Evolutionary conservation across 2,329 filamentous ascomycete species (phyloP), one percentile per base, ranked within the genome.

Genomic region (Apiospora arundinis): DNA sequence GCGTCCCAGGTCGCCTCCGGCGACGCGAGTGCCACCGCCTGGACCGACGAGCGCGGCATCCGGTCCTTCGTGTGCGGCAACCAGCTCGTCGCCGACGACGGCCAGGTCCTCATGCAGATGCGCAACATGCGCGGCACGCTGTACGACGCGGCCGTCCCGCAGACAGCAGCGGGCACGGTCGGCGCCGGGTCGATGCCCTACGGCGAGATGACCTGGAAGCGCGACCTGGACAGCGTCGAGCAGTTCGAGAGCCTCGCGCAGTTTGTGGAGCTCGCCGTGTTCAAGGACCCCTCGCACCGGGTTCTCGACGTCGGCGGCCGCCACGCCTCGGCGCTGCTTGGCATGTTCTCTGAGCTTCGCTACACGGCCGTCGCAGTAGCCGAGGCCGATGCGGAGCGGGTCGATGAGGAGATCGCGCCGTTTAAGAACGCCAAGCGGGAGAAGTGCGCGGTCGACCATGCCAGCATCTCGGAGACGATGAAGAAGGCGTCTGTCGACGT

Each of bases 61-160:
- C 74, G 77, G 0, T 68, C 70, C 4, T 79, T 74, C 32, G 74
- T 77, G 32, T 73, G 44, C 28, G 74, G 73, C 63, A 74, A 69
- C 5, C 78, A 79, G 70, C 71, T 78, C 72, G 48, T 72, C 4
- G 75, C 75, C 25, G 67, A 72, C 2, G 76, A 78, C 67, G 76
- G 75, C 45, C 69, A 76, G 32, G 66, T 80, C 21, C 70, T 80
- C 16, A 70, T 80, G 74, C 75, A 79, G 32, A 77, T 80, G n/a
- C 45, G 25, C 32, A 76, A 76, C 56, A 46, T 80, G 28, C 75
- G 77, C n/a, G 68, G 71, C 28, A 73, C 72, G 5, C 63, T 37
- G 11, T 80, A 80, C 69, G 80, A 81, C 66, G 79, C 78, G 14
- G 78, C 77, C 2, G 75, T 81, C 11, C 77, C 78, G 0, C 77